Conservation (phyloP, 352 stramenopile genomes). For the Pythium coloratum region DNA sequence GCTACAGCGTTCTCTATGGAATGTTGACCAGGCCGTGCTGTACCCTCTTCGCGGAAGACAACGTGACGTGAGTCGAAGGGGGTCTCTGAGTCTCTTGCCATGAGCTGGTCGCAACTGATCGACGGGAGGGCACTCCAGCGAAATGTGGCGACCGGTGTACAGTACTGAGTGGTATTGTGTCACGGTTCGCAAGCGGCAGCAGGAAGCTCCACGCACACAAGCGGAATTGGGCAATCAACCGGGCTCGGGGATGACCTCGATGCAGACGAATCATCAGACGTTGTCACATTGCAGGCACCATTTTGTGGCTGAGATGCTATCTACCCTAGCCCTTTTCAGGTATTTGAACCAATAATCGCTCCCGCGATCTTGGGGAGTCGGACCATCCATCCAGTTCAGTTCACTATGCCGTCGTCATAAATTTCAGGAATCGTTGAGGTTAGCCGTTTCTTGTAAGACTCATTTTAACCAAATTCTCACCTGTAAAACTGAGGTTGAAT, state of each 20-base stretch:
- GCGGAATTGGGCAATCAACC: not conserved
- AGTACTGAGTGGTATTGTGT: too few relatives aligned
- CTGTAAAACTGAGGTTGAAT: not conserved
- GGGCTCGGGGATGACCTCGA: not conserved
- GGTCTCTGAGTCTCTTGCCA: too few relatives aligned
- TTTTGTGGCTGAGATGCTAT: not conserved
- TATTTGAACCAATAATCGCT: not conserved
- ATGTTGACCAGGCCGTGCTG: not conserved
- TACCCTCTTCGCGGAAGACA: constrained; percentile 1
- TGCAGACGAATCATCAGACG: not conserved
- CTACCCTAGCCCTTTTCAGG: not conserved
- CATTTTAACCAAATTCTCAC: not conserved
- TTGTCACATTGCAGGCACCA: not conserved
- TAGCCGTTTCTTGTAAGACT: not conserved
- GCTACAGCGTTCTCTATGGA: not conserved
- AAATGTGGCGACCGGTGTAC: not conserved
- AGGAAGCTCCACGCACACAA: not conserved
- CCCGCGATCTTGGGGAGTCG: not conserved
- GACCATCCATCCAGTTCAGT: not conserved
- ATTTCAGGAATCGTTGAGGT: constrained; percentile 4
- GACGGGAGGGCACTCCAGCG: not conserved
- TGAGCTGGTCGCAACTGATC: too few relatives aligned
- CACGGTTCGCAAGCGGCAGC: too few relatives aligned
- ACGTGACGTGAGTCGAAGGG: not conserved
- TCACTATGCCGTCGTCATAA: not conserved